These are phyloP conservation scores for Apiosordaria backusii DNA, from an alignment of 495 filamentous ascomycete species.

Conservation along the genomic window DNA sequence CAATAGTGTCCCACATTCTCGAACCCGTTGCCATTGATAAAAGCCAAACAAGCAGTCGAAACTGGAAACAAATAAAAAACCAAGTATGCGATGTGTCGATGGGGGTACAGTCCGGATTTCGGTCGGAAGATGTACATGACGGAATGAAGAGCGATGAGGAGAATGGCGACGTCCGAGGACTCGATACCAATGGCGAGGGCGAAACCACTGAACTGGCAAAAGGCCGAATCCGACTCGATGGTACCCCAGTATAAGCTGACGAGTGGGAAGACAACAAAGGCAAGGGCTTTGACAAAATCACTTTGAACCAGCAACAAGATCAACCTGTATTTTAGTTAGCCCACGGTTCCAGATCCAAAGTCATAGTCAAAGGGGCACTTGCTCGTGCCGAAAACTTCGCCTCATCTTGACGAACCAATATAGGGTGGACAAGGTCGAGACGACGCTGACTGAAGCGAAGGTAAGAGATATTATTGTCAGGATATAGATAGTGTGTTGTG, in stretches of 20 bases:
- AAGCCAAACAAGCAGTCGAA: slow-evolving; percentile 59
- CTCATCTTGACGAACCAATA: slow-evolving; percentile 77
- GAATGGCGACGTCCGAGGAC: slow-evolving; percentile 63
- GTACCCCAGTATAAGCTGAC: slow-evolving; percentile 47
- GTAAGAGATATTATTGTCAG: slow-evolving; percentile 28
- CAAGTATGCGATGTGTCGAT: slow-evolving; percentile 53
- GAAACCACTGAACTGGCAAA: slow-evolving; percentile 68
- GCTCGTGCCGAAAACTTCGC: slow-evolving; percentile 70
- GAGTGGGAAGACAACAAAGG: slow-evolving; percentile 60
- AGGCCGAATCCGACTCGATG: slow-evolving; percentile 47
- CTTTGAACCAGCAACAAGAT: slow-evolving; percentile 69
- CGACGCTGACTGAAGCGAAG: slow-evolving; percentile 50
- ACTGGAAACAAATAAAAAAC: slow-evolving; percentile 55
- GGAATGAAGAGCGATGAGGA: slow-evolving; percentile 69
- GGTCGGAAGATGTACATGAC: slow-evolving; percentile 64
- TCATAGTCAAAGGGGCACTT: slow-evolving; percentile 27
- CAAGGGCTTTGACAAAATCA: slow-evolving; percentile 64
- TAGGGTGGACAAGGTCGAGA: slow-evolving; percentile 48
- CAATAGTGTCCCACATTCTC: slow-evolving; percentile 61
- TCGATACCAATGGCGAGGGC: slow-evolving; percentile 61
- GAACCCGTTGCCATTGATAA: slow-evolving; percentile 56
- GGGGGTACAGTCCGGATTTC: slow-evolving; percentile 61
- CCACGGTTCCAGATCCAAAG: not conserved
- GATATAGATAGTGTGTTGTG: slow-evolving; percentile 10
- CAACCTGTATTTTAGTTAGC: slow-evolving; percentile 43